Base-by-base conservation (phyloP, 2,329 filamentous ascomycete species). In the Sphaceloma murrayae region DNA sequence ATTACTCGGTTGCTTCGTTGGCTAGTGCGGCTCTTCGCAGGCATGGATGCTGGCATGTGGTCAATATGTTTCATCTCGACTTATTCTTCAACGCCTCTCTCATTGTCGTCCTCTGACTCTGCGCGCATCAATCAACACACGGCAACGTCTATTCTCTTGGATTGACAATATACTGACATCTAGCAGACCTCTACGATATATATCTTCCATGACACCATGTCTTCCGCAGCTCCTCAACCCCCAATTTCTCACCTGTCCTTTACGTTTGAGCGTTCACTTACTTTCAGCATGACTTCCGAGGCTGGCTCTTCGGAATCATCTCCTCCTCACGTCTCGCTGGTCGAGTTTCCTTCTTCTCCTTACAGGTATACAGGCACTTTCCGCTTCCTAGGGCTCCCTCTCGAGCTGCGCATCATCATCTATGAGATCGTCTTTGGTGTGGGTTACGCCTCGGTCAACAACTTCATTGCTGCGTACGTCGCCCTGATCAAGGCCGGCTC, bases 381-480 rank as follows among this genome's bases (percentile, higher is more conserved):
- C 24, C 16, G 44, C 18, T 50, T 53, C 19, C 21, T 32, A 14
- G 49, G 49, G 7, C 43, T 53, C 4, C 52, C 50, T 10, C 42
- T 31, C 10, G 52, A 53, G 30, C 32, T 53, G 14, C 47, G 52
- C 10, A 27, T 50, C 29, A 43, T 48, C 24, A 30, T 51, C n/a
- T 52, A 52, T 24, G 32, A 46, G 16, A 22, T 46, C 13, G 38
- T 32, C 31, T 34, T 56, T 34, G 47, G 47, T 17, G 21, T 16
- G 11, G 42, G 29, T 7, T 46, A 48, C 19, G 34, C 34, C 17
- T 46, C 46, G 18, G 45, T 51, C 30, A 47, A 53, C 27, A 46
- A 48, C n/a, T 47, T 51, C 36, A 32, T 58, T 22, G 22, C 48
- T 4, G 18, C 39, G 31, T 55, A 53, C 43, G 53, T 56, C 47